phyloP scores from a whole-genome alignment of 1,284 basidiomycete genomes.

The Moesziomyces parantarcticus region DNA sequence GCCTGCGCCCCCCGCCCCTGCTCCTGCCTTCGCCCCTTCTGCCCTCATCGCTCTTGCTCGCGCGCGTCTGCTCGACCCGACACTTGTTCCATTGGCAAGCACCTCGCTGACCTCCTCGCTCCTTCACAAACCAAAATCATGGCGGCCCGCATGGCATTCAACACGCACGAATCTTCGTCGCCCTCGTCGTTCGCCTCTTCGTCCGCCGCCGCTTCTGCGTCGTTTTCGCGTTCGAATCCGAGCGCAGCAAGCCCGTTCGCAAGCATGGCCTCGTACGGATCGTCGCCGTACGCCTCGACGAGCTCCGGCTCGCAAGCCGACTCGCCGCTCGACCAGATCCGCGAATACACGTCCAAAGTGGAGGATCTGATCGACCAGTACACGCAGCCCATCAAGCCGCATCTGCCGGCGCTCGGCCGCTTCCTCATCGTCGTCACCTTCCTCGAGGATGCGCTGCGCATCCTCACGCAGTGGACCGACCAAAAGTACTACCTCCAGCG shows the following conservation, averaged over 20 bases:
- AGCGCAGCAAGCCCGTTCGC: constrained; percentile 10
- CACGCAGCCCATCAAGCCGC: constrained; percentile 92
- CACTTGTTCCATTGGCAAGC: too few relatives aligned
- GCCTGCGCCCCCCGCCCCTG: too few relatives aligned
- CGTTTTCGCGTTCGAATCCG: constrained; percentile 7
- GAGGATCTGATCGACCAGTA: constrained; percentile 94
- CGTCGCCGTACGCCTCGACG: constrained; percentile 49
- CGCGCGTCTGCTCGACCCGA: too few relatives aligned
- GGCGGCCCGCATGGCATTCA: constrained; percentile 39
- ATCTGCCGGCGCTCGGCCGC: constrained; percentile 92
- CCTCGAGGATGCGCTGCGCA: constrained; percentile 93
- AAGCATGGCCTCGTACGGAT: constrained; percentile 53
- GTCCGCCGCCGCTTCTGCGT: constrained; percentile 6
- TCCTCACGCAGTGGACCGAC: constrained; percentile 92
- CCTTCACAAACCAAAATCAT: constrained; percentile 12
- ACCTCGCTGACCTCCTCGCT: constrained; percentile 13
- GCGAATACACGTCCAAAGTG: constrained; percentile 76
- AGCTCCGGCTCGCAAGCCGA: constrained; percentile 40
- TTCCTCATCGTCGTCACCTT: constrained; percentile 99
- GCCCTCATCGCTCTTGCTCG: too few relatives aligned
- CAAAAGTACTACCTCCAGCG: constrained; percentile 77
- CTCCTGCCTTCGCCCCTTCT: too few relatives aligned
- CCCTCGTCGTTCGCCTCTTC: constrained; percentile 4
- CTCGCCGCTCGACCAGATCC: constrained; percentile 80
- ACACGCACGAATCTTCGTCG: constrained; percentile 19